Conservation (phyloP, 371 early-diverging fungal species). For the Circinella umbellata region DNA sequence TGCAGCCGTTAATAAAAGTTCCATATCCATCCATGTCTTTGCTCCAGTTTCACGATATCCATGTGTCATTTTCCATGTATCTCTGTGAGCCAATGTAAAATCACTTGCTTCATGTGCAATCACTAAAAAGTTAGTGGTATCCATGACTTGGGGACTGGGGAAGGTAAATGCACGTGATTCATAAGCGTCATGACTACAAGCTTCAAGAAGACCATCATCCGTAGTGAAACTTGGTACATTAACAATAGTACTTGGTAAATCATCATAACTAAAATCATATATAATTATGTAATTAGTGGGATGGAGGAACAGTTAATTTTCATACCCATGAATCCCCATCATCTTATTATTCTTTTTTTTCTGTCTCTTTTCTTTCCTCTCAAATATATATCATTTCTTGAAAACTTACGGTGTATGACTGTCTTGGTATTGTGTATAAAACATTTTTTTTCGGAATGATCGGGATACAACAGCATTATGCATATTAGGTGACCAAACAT, state of each 20-base stretch:
- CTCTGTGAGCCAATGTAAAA: constrained; percentile 51
- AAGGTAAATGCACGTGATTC: constrained; percentile 19
- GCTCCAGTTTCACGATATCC: constrained; percentile 51
- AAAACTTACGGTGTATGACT: constrained; percentile 34
- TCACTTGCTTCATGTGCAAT: constrained; percentile 48
- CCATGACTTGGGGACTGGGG: constrained; percentile 14
- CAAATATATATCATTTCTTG: not conserved
- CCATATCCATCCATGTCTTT: constrained; percentile 51
- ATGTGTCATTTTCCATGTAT: constrained; percentile 45
- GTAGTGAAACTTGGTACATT: constrained; percentile 35
- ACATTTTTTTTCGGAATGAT: constrained; percentile 38
- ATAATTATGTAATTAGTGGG: not conserved
- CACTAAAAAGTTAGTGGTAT: constrained; percentile 31
- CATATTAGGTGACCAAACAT: constrained; percentile 52
- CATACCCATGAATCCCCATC: no score
- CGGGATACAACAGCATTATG: constrained; percentile 48
- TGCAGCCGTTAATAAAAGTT: constrained; percentile 45
- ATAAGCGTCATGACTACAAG: constrained; percentile 23
- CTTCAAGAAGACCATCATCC: constrained; percentile 27
- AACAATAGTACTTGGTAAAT: constrained; percentile 38
- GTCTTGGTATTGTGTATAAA: constrained; percentile 49
- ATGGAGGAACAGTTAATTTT: no score
- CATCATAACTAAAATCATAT: constrained; percentile 26
- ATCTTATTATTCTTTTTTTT: no score
- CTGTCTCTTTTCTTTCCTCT: not conserved